These are phyloP conservation scores for Dactylorhiza incarnata DNA, from an alignment of 106 monocot species.

Conservation along the genomic window DNA sequence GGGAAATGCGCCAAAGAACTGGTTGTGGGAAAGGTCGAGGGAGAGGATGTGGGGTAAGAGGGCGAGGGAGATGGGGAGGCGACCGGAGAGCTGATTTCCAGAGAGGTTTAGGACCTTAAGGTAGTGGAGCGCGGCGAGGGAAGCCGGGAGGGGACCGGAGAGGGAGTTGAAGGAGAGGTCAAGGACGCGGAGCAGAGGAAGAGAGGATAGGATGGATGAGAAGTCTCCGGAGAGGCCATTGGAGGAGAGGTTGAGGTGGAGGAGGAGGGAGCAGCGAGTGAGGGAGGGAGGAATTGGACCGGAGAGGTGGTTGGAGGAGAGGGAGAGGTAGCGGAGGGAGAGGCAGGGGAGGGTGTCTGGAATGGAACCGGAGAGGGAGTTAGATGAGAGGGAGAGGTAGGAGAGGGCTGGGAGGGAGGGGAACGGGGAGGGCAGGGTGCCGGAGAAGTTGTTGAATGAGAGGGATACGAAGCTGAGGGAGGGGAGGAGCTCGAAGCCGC, in stretches of 20 bases:
- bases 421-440: not conserved
- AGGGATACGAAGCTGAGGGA: slow-evolving; percentile 22
- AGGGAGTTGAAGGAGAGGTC: slow-evolving; percentile 62
- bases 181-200: slow-evolving; percentile 42
- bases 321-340: slow-evolving; percentile 43
- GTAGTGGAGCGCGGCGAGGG: slow-evolving; percentile 36
- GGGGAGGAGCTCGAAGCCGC: slow-evolving; percentile 14
- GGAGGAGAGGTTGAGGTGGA: slow-evolving; percentile 55
- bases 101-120: slow-evolving; percentile 43
- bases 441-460: slow-evolving; percentile 11
- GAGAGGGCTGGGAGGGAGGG: slow-evolving; percentile 4
- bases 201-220: slow-evolving; percentile 18
- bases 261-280: slow-evolving; percentile 36
- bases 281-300: slow-evolving; percentile 43
- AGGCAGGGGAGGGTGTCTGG: slow-evolving; percentile 12
- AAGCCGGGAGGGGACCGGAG: slow-evolving; percentile 42
- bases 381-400: slow-evolving; percentile 6
- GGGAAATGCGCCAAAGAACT: slow-evolving; percentile 51
- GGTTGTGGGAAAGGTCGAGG: slow-evolving; percentile 57
- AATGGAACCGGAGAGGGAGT: slow-evolving; percentile 8
- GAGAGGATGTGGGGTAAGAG: slow-evolving; percentile 44
- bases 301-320: slow-evolving; percentile 42
- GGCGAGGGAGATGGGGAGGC: slow-evolving; percentile 44
- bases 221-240: slow-evolving; percentile 55
- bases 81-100: slow-evolving; percentile 52